Evolutionary conservation across 1,284 basidiomycete species (phyloP).

Genomic region (Amylostereum areolatum): DNA sequence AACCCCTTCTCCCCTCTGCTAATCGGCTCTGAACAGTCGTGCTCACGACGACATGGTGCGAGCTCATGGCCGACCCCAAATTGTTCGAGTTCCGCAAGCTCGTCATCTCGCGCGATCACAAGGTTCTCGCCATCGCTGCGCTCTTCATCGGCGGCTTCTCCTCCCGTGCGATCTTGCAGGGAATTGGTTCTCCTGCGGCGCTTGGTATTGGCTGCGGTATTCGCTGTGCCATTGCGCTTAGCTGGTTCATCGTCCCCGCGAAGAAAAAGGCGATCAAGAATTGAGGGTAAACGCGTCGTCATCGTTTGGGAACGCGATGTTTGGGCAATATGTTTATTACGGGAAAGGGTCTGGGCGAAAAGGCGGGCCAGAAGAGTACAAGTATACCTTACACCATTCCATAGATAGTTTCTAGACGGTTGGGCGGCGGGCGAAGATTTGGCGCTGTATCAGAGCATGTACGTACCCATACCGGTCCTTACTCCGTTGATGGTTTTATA

Average conservation of each 20-base stretch:
- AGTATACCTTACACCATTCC: not conserved
- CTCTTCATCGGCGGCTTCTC: slow-evolving; percentile 77
- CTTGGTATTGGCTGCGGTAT: slow-evolving; percentile 67
- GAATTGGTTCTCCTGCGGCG: slow-evolving; percentile 57
- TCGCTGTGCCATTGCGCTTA: slow-evolving; percentile 54
- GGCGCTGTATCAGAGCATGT: not conserved
- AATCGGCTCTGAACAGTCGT: slow-evolving; percentile 35
- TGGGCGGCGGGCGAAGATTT: not conserved
- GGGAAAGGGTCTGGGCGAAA: too few species aligned
- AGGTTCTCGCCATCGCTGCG: slow-evolving; percentile 56
- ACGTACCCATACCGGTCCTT: too few species aligned
- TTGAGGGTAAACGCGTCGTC: too few species aligned
- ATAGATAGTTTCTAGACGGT: not conserved
- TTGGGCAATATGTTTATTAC: too few species aligned
- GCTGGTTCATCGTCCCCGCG: slow-evolving; percentile 64
- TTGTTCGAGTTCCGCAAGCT: slow-evolving; percentile 51
- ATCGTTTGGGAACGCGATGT: too few species aligned
- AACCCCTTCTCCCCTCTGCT: not conserved
- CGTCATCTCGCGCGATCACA: slow-evolving; percentile 66
- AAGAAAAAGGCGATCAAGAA: slow-evolving; percentile 26
- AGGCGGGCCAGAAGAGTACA: not conserved
- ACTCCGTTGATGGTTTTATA: too few species aligned
- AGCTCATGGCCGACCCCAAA: slow-evolving; percentile 75
- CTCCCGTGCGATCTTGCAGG: slow-evolving; percentile 59
- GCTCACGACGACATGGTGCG: slow-evolving; percentile 81